A percentile compares a stretch with the other conserved stretches of the same genome.
Conservation (phyloP, 1,284 basidiomycete genomes). For the Boletus mariae region DNA sequence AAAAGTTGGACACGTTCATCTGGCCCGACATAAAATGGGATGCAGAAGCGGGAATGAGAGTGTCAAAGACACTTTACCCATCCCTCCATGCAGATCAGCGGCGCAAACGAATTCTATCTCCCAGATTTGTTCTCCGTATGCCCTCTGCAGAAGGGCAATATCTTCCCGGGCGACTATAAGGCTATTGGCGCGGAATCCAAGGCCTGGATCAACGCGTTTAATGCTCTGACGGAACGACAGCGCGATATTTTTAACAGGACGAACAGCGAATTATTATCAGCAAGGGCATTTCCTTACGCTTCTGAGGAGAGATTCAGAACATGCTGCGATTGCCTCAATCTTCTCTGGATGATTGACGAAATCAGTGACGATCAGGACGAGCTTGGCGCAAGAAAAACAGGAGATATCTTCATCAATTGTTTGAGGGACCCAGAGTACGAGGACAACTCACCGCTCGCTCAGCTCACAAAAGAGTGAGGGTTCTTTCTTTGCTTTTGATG, state of each 20-base stretch:
- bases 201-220: conserved; percentile 60
- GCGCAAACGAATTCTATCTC: conserved; percentile 11
- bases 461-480: conserved; percentile 62
- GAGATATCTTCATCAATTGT: conserved; percentile 50
- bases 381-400: conserved; percentile 51
- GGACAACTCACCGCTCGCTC: conserved; percentile 50
- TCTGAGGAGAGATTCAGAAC: conserved; percentile 57
- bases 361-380: conserved; percentile 65
- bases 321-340: conserved; percentile 62
- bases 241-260: conserved; percentile 58
- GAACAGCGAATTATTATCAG: conserved; percentile 59
- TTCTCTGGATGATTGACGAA: conserved; percentile 68
- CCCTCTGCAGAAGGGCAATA: conserved; percentile 3
- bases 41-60: not conserved
- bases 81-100: conserved; percentile 3
- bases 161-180: conserved; percentile 7
- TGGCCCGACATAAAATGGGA: conserved; percentile 12
- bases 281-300: conserved; percentile 59
- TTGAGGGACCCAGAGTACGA: conserved; percentile 52
- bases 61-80: not conserved
- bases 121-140: conserved; percentile 10
- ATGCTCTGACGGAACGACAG: conserved; percentile 57
- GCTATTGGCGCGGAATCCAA: conserved; percentile 45
- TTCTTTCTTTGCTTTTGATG: not conserved
- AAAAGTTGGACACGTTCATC: conserved; percentile 6